A percentile compares a stretch with the other conserved stretches of the same genome.
Evolutionary conservation across 208 protist genomes (phyloP).

Genomic region (Acanthamoeba triangularis): DNA sequence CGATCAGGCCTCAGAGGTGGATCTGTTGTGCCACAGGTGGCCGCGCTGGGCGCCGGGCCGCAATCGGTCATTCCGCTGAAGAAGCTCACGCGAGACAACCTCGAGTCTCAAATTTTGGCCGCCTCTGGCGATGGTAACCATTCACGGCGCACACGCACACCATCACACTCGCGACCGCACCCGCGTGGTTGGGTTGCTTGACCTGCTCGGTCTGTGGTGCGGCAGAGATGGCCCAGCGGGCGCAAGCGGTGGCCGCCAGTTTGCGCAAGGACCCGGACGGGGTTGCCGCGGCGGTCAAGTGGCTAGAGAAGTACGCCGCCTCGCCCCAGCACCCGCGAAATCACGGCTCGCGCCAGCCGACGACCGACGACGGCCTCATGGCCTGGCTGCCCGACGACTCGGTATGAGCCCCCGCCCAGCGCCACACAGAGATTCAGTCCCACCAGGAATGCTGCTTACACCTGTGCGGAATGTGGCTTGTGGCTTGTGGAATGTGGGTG

Average conservation of each 20-base stretch:
- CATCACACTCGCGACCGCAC: neutral
- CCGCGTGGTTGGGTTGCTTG: neutral
- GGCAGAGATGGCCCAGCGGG: neutral
- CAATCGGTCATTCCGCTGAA: neutral
- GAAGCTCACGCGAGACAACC: neutral
- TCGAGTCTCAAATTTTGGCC: neutral
- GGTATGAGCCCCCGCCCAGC: neutral
- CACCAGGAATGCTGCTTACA: neutral
- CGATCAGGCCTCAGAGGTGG: neutral
- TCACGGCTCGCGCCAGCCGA: neutral
- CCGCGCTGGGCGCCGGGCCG: neutral
- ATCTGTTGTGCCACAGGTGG: neutral
- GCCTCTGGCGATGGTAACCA: neutral
- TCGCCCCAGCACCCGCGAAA: neutral
- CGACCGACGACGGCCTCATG: neutral
- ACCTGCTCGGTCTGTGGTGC: neutral
- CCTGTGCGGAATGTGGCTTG: neutral
- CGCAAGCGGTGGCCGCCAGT: neutral
- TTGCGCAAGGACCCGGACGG: neutral
- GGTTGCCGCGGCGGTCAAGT: neutral
- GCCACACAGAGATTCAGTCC: too few relatives aligned
- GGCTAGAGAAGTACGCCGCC: neutral
- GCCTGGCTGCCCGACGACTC: conserved; percentile 2
- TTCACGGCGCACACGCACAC: neutral
- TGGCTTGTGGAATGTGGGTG: neutral